phyloP scores from a whole-genome alignment of 2,329 filamentous ascomycete genomes.

The Plectosphaerella plurivora region DNA sequence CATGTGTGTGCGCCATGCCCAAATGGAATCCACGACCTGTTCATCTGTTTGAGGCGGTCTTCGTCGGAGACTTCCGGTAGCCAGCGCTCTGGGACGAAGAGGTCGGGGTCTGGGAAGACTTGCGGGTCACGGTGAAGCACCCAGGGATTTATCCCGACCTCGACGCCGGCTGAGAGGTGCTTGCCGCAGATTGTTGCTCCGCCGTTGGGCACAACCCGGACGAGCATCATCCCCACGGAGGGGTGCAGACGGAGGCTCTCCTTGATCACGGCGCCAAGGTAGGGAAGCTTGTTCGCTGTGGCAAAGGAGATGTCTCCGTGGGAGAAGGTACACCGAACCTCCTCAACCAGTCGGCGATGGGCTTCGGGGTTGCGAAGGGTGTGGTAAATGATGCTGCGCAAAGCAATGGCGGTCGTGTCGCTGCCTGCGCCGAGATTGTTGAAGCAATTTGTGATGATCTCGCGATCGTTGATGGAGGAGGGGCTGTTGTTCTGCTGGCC shows the following conservation, averaged over 20 bases:
- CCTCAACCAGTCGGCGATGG: neutral
- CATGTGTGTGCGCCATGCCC: neutral
- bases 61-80: slow-evolving; percentile 2
- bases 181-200: slow-evolving; percentile 13
- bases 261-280: slow-evolving; percentile 5
- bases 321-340: slow-evolving; percentile 2
- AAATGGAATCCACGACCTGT: neutral
- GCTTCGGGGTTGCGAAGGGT: slow-evolving; percentile 2
- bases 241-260: slow-evolving; percentile 5
- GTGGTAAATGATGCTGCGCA: slow-evolving; percentile 4
- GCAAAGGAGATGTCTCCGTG: slow-evolving; percentile 1
- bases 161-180: slow-evolving; percentile 18
- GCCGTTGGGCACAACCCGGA: slow-evolving; percentile 2
- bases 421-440: slow-evolving; percentile 6
- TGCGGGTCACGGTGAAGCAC: slow-evolving; percentile 14
- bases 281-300: slow-evolving; percentile 6
- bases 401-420: slow-evolving; percentile 5
- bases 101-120: slow-evolving; percentile 5
- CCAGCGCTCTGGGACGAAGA: slow-evolving; percentile 8
- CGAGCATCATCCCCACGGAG: slow-evolving; percentile 6
- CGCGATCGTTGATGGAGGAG: slow-evolving; percentile 3
- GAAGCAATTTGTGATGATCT: slow-evolving; percentile 5
- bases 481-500: slow-evolving; percentile 5
- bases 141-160: slow-evolving; percentile 19
- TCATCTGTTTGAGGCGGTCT: slow-evolving; percentile 2